Base-by-base conservation (phyloP, 306 rosid genomes). In the Lathyrus tuberosus region DNA sequence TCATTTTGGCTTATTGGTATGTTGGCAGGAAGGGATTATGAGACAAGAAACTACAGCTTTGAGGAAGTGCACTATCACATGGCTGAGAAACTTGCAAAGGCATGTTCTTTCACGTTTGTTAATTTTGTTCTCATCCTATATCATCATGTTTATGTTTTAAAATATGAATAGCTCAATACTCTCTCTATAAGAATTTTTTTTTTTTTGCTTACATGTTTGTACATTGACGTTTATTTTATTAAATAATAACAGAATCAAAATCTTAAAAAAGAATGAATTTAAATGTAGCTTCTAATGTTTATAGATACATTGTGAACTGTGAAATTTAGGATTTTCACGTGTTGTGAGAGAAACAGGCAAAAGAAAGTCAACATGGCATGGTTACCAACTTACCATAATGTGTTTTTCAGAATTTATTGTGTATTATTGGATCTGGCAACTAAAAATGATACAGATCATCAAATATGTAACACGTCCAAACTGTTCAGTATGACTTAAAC, bases 41-140 rank as follows among this genome's bases (percentile, higher is more conserved):
- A 87, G 83, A 95, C 99, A 58, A 87, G 99, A 83, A 95, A 95
- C 85, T 95, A 67, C 69, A 87, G 99, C 88, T 91, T 87, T 77
- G 97, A 91, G 85, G 97, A 87, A 77, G 99, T 86, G 77, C 86
- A 95, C 86, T 81, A 83, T 86, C 77, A 70, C 69, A 95, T 95
- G 97, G 96, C 99, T 22, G 92, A 91, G 81, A 88, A 89, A 62
- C 88, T 95, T 76, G 97, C 99, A 24, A 74, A 37, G 85, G 99
- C 85, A 75, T 15, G 67, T 61, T 75, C 74, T 66, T 70, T 35
- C 35, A 35, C 59, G 46, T 58, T 37, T 48, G 53, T 42, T 64
- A 43, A 42, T 64, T 64, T 64, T 24, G 8, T 47, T 44, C 56
- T 76, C 69, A 41, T 74, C 65, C 33, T 58, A 64, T 68, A 56